Evolutionary conservation across 192 early-diverging fungal species (phyloP).

Genomic region (Podila epigama): DNA sequence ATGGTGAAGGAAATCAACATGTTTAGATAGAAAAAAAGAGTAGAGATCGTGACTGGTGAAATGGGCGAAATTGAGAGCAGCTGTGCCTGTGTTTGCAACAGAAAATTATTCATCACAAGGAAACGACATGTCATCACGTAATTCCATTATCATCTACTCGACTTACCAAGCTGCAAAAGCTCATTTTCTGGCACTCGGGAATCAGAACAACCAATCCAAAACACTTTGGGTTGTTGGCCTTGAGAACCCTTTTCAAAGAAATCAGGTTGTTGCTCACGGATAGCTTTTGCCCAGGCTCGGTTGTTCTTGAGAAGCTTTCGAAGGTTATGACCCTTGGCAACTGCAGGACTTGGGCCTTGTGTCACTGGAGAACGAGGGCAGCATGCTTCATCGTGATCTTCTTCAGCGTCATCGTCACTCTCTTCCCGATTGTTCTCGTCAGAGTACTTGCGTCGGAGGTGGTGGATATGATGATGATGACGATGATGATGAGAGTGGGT

Average conservation of each 20-base stretch:
- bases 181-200: constrained; percentile 90
- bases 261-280: constrained; percentile 65
- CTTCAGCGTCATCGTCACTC: too few species aligned
- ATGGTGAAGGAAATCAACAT: not conserved
- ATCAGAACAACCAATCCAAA: constrained; percentile 95
- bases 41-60: not conserved
- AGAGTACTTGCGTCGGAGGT: constrained; percentile 36
- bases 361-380: constrained; percentile 38
- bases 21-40: not conserved
- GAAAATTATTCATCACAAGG: too few species aligned
- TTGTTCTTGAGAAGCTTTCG: constrained; percentile 60
- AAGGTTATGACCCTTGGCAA: constrained; percentile 20
- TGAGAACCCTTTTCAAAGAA: constrained; percentile 78
- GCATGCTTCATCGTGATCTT: constrained; percentile 26
- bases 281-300: constrained; percentile 65
- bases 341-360: constrained; percentile 29
- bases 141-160: not conserved
- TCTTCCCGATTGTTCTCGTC: not conserved
- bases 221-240: constrained; percentile 83
- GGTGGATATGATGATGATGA: constrained; percentile 10
- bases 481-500: not conserved
- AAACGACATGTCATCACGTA: too few species aligned
- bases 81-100: too few species aligned
- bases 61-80: too few species aligned
- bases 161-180: constrained; percentile 61